These are phyloP conservation scores for Microcyclospora tardicrescens DNA, from an alignment of 2,329 filamentous ascomycete genomes.

Conservation along the genomic window DNA sequence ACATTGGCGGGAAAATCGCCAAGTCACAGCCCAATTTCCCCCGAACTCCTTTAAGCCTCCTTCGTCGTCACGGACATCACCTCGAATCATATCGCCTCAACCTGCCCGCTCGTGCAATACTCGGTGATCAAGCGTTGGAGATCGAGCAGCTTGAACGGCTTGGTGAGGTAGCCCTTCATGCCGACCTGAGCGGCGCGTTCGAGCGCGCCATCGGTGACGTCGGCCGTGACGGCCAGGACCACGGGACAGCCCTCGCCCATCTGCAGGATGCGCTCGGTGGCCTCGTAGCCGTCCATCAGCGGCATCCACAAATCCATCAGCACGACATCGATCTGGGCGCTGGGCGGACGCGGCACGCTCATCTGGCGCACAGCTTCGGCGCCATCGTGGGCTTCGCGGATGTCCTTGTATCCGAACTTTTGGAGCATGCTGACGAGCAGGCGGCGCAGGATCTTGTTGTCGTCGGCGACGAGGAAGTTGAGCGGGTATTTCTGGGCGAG, in stretches of 20 bases:
- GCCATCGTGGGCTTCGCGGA: constrained; percentile 55
- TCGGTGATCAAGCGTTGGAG: constrained; percentile 46
- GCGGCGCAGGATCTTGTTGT: constrained; percentile 59
- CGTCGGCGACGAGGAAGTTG: constrained; percentile 57
- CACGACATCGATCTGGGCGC: constrained; percentile 44
- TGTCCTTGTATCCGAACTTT: constrained; percentile 51
- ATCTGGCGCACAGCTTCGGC: constrained; percentile 53
- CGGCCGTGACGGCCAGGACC: constrained; percentile 52
- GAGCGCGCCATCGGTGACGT: constrained; percentile 52
- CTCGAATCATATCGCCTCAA: too few species aligned
- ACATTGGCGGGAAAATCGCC: too few species aligned
- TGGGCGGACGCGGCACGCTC: constrained; percentile 16
- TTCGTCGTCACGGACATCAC: too few species aligned
- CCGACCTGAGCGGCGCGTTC: constrained; percentile 47
- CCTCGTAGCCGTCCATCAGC: constrained; percentile 58
- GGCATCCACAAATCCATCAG: constrained; percentile 72
- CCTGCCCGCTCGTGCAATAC: constrained; percentile 24
- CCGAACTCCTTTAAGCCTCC: too few species aligned
- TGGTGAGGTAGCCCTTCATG: constrained; percentile 57
- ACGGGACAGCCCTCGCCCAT: constrained; percentile 31
- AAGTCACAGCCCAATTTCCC: too few species aligned
- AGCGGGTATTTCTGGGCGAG: constrained; percentile 49
- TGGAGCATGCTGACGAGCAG: constrained; percentile 53
- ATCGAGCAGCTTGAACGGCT: constrained; percentile 52
- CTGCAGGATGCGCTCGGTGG: constrained; percentile 48